These are phyloP conservation scores for Suhomyces sp. DNA, from an alignment of 805 yeast genomes.

Conservation along the genomic window DNA sequence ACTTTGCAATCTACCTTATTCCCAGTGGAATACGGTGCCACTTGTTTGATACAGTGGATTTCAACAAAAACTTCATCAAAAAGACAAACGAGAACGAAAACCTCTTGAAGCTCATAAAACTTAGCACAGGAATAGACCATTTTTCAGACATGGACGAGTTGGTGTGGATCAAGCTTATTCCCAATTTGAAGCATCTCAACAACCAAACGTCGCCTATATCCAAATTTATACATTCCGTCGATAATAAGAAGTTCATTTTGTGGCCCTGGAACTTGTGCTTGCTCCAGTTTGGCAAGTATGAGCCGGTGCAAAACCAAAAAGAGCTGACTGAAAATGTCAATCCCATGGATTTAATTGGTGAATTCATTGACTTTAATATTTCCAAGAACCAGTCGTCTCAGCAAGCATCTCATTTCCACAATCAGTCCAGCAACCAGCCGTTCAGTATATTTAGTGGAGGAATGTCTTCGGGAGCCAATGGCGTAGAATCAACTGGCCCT, in stretches of 20 bases:
- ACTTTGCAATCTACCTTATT: conserved; percentile 36
- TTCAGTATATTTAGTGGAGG: conserved; percentile 15
- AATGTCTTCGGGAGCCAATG: conserved; percentile 7
- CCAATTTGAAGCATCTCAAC: conserved; percentile 64
- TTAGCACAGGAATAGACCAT: conserved; percentile 34
- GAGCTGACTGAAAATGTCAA: conserved; percentile 10
- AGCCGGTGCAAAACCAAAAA: conserved; percentile 4
- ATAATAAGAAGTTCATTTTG: conserved; percentile 52
- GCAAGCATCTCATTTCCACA: neutral
- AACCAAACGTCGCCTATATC: conserved; percentile 65
- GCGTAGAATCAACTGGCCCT: conserved; percentile 8
- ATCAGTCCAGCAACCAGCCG: conserved; percentile 4
- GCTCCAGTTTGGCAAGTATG: conserved; percentile 46
- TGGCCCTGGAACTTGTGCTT: conserved; percentile 75
- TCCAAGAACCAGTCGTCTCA: conserved; percentile 13
- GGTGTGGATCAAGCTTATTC: conserved; percentile 66
- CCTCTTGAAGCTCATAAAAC: conserved; percentile 29
- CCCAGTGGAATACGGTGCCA: conserved; percentile 46
- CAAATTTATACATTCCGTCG: conserved; percentile 51
- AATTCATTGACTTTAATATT: conserved; percentile 34
- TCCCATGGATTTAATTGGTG: conserved; percentile 34
- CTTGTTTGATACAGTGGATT: conserved; percentile 30
- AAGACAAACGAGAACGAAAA: conserved; percentile 21
- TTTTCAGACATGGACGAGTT: conserved; percentile 17
- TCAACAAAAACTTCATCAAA: conserved; percentile 16